phyloP scores from a whole-genome alignment of 1,139 yeast species.

The Kodamaea sp. region DNA sequence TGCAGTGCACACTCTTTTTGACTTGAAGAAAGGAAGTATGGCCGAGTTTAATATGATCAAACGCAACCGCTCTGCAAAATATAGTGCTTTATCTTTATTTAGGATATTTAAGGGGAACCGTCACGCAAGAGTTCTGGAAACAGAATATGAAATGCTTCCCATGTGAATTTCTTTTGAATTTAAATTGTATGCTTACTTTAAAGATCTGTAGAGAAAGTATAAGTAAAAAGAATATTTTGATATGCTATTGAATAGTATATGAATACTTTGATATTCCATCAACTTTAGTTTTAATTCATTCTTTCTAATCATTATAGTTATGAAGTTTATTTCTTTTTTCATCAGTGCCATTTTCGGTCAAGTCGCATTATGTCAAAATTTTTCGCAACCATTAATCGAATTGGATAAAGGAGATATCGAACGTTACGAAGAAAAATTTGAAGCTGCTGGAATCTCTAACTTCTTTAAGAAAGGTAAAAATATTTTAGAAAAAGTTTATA shows the following conservation, averaged over 20 bases:
- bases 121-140: not conserved
- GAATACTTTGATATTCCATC: too few species aligned
- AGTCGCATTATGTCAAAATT: too few species aligned
- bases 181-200: too few species aligned
- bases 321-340: too few species aligned
- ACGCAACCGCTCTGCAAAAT: conserved; percentile 13
- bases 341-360: too few species aligned
- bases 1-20: conserved; percentile 19
- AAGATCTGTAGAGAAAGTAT: too few species aligned
- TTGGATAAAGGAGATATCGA: too few species aligned
- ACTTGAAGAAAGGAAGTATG: conserved; percentile 28
- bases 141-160: conserved; percentile 7
- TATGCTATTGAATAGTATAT: too few species aligned
- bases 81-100: not conserved
- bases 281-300: too few species aligned
- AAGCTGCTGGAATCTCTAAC: not conserved
- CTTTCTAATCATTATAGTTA: too few species aligned
- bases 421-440: not conserved
- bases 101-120: conserved; percentile 3
- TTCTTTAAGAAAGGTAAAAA: conserved; percentile 3
- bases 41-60: conserved; percentile 30
- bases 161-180: not conserved
- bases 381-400: too few species aligned
- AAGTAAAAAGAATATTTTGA: too few species aligned
- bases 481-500: conserved; percentile 5